These are phyloP conservation scores for Penicillium sp. DNA, from an alignment of 2,329 filamentous ascomycete species.

Conservation along the genomic window DNA sequence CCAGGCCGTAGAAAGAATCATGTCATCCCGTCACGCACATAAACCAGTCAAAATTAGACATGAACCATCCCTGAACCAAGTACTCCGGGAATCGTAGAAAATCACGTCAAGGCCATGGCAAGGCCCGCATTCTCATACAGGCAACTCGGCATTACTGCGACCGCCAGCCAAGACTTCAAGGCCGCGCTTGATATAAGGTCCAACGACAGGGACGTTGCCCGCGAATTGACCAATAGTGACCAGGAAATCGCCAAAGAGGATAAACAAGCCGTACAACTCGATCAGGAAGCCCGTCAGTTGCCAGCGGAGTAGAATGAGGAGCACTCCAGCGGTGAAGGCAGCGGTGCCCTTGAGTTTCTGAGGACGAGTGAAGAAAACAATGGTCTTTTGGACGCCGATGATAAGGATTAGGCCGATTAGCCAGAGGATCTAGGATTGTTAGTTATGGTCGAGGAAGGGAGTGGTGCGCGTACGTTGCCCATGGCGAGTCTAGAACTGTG, in stretches of 20 bases:
- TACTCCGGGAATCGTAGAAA: not conserved
- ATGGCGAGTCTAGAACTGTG: constrained; percentile 69
- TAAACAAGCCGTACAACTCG: constrained; percentile 86
- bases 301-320: constrained; percentile 85
- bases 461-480: constrained; percentile 67
- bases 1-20: constrained; percentile 5
- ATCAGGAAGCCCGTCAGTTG: constrained; percentile 84
- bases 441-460: constrained; percentile 3
- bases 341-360: constrained; percentile 90
- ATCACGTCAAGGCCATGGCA: not conserved
- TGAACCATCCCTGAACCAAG: not conserved
- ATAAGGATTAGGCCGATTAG: constrained; percentile 93
- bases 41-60: not conserved
- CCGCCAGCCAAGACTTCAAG: constrained; percentile 68
- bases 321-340: constrained; percentile 77
- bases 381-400: constrained; percentile 85
- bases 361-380: constrained; percentile 87
- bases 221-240: constrained; percentile 87
- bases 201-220: constrained; percentile 75
- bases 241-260: constrained; percentile 94
- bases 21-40: constrained; percentile 3
- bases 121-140: constrained; percentile 24
- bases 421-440: constrained; percentile 74
- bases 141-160: constrained; percentile 67
- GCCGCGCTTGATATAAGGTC: constrained; percentile 72